phyloP scores from a whole-genome alignment of 2,329 filamentous ascomycete genomes.

The Monosporascus cannonballus region DNA sequence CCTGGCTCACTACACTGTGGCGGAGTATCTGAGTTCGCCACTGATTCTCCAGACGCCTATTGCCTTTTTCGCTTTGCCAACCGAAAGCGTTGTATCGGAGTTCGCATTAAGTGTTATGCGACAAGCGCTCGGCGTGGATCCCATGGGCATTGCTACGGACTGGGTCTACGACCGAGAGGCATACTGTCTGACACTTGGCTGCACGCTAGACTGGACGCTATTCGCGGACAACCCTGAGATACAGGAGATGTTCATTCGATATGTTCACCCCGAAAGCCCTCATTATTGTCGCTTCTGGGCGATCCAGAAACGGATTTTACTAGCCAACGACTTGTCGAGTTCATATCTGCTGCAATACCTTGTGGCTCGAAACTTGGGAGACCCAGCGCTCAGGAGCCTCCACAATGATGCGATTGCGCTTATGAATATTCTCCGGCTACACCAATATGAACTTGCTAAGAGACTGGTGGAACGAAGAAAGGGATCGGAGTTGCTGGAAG shows the following conservation, averaged over 20 bases:
- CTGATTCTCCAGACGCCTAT: not conserved
- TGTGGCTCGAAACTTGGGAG: no score
- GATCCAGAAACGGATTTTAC: not conserved
- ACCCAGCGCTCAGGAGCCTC: no score
- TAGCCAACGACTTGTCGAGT: not conserved
- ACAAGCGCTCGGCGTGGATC: not conserved
- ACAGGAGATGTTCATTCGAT: not conserved
- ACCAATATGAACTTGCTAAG: no score
- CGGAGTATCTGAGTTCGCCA: slow-evolving; percentile 6
- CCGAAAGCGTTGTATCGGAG: not conserved
- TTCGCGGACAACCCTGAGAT: not conserved
- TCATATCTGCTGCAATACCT: no score
- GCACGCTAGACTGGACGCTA: not conserved
- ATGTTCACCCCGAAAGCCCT: not conserved
- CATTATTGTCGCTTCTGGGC: not conserved
- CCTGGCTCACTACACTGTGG: slow-evolving; percentile 12
- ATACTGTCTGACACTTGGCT: slow-evolving; percentile 3
- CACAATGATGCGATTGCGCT: no score
- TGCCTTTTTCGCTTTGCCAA: not conserved
- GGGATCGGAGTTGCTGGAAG: no score
- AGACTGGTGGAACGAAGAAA: no score
- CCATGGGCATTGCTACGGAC: not conserved
- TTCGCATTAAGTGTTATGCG: not conserved
- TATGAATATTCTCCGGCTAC: no score
- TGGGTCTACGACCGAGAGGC: slow-evolving; percentile 2